Evolutionary conservation across 495 filamentous ascomycete species (phyloP).

Genomic region (Tuber melanosporum): DNA sequence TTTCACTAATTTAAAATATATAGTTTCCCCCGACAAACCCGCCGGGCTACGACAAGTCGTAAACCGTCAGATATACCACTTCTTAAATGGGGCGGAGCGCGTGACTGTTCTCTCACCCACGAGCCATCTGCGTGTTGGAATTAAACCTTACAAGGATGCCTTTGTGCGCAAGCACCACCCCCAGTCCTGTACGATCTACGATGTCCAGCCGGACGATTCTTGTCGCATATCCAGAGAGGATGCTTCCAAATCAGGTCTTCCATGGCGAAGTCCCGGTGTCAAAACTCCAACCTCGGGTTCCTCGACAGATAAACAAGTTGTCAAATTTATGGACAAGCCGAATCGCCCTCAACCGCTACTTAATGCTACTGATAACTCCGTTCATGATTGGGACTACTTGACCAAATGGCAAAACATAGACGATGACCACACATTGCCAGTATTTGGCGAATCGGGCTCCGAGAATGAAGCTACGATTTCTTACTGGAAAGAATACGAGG

Average conservation of each 20-base stretch:
- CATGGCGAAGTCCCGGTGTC: slow-evolving; percentile 7
- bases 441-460: slow-evolving; percentile 60
- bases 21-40: slow-evolving; percentile 5
- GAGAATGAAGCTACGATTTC: slow-evolving; percentile 52
- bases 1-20: slow-evolving; percentile 10
- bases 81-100: slow-evolving; percentile 14
- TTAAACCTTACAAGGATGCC: slow-evolving; percentile 29
- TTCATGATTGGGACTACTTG: slow-evolving; percentile 36
- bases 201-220: slow-evolving; percentile 10
- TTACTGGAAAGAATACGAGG: slow-evolving; percentile 59
- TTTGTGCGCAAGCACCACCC: slow-evolving; percentile 33
- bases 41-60: slow-evolving; percentile 25
- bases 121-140: slow-evolving; percentile 27
- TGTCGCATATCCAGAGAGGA: slow-evolving; percentile 11
- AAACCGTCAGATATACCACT: slow-evolving; percentile 27
- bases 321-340: slow-evolving; percentile 21
- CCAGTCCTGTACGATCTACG: slow-evolving; percentile 34
- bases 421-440: slow-evolving; percentile 52
- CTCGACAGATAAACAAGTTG: slow-evolving; percentile 23
- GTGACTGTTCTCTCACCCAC: not conserved
- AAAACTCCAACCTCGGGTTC: not conserved
- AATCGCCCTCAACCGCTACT: slow-evolving; percentile 12
- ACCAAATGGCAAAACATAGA: slow-evolving; percentile 40
- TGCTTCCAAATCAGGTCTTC: slow-evolving; percentile 14
- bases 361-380: slow-evolving; percentile 18